phyloP scores from a whole-genome alignment of 1,284 basidiomycete species.

The Trametes pubescens region DNA sequence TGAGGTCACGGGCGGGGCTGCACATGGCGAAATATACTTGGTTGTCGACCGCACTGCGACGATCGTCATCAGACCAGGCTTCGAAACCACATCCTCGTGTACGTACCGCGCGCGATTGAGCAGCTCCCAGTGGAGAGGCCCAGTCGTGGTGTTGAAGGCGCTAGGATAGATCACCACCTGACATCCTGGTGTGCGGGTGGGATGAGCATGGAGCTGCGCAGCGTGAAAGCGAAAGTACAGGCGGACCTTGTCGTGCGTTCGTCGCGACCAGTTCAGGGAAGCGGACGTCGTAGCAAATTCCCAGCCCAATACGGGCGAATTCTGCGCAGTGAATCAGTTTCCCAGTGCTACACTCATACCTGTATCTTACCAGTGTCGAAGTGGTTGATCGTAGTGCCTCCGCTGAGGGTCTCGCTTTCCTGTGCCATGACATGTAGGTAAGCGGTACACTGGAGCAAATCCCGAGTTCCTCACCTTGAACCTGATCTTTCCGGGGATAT shows the following conservation, averaged over 20 bases:
- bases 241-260: constrained; percentile 82
- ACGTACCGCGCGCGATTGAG: constrained; percentile 84
- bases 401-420: constrained; percentile 94
- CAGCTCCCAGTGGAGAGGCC: constrained; percentile 96
- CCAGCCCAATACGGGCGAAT: constrained; percentile 90
- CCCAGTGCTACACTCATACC: background rate
- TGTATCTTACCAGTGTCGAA: constrained; percentile 83
- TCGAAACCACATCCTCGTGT: background rate
- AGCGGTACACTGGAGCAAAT: constrained; percentile 8
- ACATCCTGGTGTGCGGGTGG: constrained; percentile 66
- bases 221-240: background rate
- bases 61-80: background rate
- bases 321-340: constrained; percentile 52
- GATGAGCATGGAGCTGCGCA: background rate
- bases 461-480: constrained; percentile 74
- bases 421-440: constrained; percentile 43
- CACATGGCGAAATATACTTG: constrained; percentile 97
- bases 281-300: constrained; percentile 92
- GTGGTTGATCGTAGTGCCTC: constrained; percentile 78
- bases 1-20: constrained; percentile 90
- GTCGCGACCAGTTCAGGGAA: constrained; percentile 97
- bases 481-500: constrained; percentile 95
- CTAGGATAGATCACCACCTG: constrained; percentile 92
- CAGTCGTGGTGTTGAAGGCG: constrained; percentile 93
- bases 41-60: constrained; percentile 88